phyloP scores from a whole-genome alignment of 2,329 filamentous ascomycete genomes.

The Aureobasidium namibiae region DNA sequence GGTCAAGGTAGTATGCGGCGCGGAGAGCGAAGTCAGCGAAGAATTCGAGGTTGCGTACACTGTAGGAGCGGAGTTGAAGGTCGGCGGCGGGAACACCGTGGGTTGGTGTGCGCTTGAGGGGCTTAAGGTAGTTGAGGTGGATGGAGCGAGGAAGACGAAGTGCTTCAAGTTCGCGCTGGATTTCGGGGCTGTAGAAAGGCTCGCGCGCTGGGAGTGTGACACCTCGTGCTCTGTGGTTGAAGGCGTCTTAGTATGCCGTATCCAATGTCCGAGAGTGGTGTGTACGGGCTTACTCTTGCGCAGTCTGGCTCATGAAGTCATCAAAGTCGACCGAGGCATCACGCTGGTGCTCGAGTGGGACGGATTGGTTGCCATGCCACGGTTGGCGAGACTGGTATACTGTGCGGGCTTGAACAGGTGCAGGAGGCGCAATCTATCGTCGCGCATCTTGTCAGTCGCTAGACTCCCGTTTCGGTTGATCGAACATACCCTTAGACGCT shows the following conservation, averaged over 20 bases:
- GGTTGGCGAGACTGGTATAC: slow-evolving; percentile 17
- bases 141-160: slow-evolving; percentile 67
- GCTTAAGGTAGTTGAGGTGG: slow-evolving; percentile 77
- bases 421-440: slow-evolving; percentile 15
- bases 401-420: slow-evolving; percentile 11
- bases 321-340: slow-evolving; percentile 14
- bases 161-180: slow-evolving; percentile 22
- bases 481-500: slow-evolving; percentile 33
- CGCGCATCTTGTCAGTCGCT: not conserved
- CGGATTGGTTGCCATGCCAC: slow-evolving; percentile 15
- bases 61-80: slow-evolving; percentile 88
- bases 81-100: slow-evolving; percentile 80
- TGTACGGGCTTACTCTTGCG: slow-evolving; percentile 10
- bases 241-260: slow-evolving; percentile 14
- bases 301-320: slow-evolving; percentile 14
- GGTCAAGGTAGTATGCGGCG: slow-evolving; percentile 85
- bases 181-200: slow-evolving; percentile 12
- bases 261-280: not conserved
- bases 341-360: slow-evolving; percentile 11
- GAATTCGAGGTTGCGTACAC: slow-evolving; percentile 81
- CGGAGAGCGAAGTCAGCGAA: slow-evolving; percentile 91
- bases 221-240: slow-evolving; percentile 16
- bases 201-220: slow-evolving; percentile 16
- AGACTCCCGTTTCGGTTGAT: not conserved
- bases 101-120: slow-evolving; percentile 64